A percentile compares a stretch with the other conserved stretches of the same genome.
These are phyloP conservation scores for Eucalyptus pumila DNA, from an alignment of 345 rosid species.

Conservation along the genomic window DNA sequence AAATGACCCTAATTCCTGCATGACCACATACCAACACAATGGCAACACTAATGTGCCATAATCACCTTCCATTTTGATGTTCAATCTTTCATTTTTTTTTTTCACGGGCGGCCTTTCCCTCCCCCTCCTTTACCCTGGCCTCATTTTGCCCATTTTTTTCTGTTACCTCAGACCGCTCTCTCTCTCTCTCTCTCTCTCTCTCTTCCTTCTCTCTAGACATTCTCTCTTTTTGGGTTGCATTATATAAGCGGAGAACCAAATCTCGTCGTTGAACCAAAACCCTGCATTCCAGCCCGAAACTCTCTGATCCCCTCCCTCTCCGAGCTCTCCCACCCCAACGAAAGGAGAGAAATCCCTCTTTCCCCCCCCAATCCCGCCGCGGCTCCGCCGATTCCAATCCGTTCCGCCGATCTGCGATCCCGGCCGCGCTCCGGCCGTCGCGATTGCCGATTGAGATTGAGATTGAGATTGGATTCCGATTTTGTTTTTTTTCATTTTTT, in stretches of 20 bases:
- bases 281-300: not conserved
- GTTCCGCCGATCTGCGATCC: not conserved
- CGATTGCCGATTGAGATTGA: not conserved
- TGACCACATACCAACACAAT: not conserved
- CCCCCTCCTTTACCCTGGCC: not conserved
- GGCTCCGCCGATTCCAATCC: not conserved
- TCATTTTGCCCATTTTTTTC: not conserved
- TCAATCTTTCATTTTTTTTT: accelerated
- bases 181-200: not conserved
- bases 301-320: not conserved
- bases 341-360: not conserved
- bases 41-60: not conserved
- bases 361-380: not conserved
- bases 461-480: not conserved
- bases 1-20: not conserved
- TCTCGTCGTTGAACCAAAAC: not conserved
- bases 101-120: not conserved
- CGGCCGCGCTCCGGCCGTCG: not conserved
- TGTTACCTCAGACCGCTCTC: not conserved
- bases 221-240: not conserved
- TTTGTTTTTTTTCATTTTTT: not conserved
- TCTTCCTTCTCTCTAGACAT: not conserved
- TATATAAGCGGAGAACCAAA: not conserved
- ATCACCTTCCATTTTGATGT: not conserved
- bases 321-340: not conserved